phyloP scores from a whole-genome alignment of 768 basidiomycete species.

The Mycena kentingensis region DNA sequence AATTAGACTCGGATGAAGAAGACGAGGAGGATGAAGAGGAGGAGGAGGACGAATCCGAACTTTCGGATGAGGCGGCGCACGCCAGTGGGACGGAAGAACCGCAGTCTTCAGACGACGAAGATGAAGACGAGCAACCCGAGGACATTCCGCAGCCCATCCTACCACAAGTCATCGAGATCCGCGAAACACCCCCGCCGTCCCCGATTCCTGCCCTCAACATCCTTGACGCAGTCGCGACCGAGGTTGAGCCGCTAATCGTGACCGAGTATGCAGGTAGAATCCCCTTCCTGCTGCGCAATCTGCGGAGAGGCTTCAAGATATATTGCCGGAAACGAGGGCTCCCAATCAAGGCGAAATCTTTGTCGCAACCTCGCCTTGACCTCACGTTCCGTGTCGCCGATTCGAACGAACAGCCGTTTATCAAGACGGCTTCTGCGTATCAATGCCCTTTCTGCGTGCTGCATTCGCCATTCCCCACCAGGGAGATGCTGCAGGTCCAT shows the following conservation, averaged over 20 bases:
- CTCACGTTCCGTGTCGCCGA: constrained; percentile 21
- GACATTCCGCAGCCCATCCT: constrained; percentile 2
- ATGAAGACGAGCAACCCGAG: not conserved
- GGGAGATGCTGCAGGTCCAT: constrained; percentile 49
- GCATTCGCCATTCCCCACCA: constrained; percentile 43
- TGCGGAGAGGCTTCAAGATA: constrained; percentile 49
- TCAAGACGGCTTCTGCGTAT: constrained; percentile 23
- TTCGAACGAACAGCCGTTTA: constrained; percentile 25
- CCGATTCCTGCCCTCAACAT: constrained; percentile 25
- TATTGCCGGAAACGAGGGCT: constrained; percentile 44
- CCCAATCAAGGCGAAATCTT: constrained; percentile 20
- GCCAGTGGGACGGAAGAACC: constrained; percentile 6
- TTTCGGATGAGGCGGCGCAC: not conserved
- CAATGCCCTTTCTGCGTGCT: constrained; percentile 59
- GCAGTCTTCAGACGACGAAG: not conserved
- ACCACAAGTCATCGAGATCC: constrained; percentile 18
- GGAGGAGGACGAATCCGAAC: not conserved
- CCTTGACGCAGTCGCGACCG: constrained; percentile 35
- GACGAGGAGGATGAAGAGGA: constrained; percentile 6
- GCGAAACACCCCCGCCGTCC: constrained; percentile 15
- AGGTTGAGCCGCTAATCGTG: constrained; percentile 34
- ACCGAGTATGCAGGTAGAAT: constrained; percentile 43
- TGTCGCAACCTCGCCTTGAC: not conserved
- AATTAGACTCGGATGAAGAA: constrained; percentile 2
- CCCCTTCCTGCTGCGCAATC: constrained; percentile 59